Percentiles rank a stretch among this genome's conserved stretches.
These are phyloP conservation scores for Akebia trifoliata DNA, from an alignment of 164 flowering plant species.

Conservation along the genomic window DNA sequence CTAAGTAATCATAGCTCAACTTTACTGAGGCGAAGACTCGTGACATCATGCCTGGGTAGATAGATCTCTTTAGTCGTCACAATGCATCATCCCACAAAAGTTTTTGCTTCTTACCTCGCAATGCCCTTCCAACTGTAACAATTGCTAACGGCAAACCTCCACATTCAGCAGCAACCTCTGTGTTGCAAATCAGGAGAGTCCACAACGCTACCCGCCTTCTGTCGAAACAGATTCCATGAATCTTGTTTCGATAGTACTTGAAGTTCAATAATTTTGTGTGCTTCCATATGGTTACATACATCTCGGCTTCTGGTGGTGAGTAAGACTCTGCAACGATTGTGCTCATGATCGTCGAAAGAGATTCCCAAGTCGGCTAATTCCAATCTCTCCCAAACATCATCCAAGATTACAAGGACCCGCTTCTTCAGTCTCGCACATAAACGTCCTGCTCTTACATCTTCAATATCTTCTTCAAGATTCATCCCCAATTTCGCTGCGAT, in stretches of 20 bases:
- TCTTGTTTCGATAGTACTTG: conserved; percentile 15
- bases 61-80: conserved; percentile 4
- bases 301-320: conserved; percentile 13
- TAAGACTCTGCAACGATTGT: conserved; percentile 16
- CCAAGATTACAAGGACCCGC: conserved; percentile 7
- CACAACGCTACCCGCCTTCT: conserved; percentile 13
- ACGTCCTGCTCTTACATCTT: background rate
- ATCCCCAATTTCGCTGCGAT: conserved; percentile 11
- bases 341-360: background rate
- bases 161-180: conserved; percentile 16
- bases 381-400: background rate
- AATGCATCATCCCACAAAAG: conserved; percentile 23
- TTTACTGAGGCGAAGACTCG: conserved; percentile 6
- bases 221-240: conserved; percentile 21
- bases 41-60: background rate
- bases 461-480: conserved; percentile 2
- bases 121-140: conserved; percentile 14
- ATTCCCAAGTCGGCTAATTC: conserved; percentile 5
- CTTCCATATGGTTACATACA: conserved; percentile 12
- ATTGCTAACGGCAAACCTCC: conserved; percentile 29
- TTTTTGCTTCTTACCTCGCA: conserved; percentile 15
- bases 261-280: conserved; percentile 8
- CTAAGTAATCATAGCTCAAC: conserved; percentile 18
- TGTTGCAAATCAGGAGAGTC: background rate
- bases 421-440: background rate